Evolutionary conservation across 805 yeast species (phyloP).

Genomic region (Cyberlindnera meyerae): DNA sequence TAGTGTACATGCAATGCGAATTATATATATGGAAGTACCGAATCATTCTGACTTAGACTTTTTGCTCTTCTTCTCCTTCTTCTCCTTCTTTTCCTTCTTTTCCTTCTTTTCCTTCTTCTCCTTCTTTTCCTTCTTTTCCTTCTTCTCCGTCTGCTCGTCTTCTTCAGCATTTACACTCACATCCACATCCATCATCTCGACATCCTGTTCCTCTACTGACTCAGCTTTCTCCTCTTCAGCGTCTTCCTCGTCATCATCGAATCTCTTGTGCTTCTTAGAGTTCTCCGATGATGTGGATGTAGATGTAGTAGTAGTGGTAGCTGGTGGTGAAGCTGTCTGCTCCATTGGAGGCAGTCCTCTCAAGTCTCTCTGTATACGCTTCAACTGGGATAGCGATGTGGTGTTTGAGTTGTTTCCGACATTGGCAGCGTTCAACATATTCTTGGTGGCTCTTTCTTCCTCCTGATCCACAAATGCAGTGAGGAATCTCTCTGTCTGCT

Average conservation of each 20-base stretch:
- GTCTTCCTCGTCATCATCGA: conserved; percentile 12
- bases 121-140: conserved; percentile 9
- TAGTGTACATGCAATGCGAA: not conserved
- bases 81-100: conserved; percentile 10
- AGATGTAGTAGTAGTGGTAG: not conserved
- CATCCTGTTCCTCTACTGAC: conserved; percentile 2
- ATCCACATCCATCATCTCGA: conserved; percentile 12
- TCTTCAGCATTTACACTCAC: conserved; percentile 1
- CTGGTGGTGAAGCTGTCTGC: conserved; percentile 10
- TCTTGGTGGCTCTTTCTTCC: conserved; percentile 17
- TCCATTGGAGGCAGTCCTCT: conserved; percentile 71
- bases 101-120: conserved; percentile 13
- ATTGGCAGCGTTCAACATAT: conserved; percentile 19
- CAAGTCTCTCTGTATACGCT: conserved; percentile 70
- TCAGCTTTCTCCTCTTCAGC: conserved; percentile 4
- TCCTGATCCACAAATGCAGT: conserved; percentile 36
- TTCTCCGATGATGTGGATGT: not conserved
- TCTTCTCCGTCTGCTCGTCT: conserved; percentile 2
- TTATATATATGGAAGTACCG: not conserved
- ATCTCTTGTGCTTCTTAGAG: conserved; percentile 20
- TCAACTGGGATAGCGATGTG: conserved; percentile 49
- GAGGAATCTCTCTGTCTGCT: conserved; percentile 42
- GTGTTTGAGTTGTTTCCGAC: conserved; percentile 19
- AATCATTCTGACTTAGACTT: not conserved
- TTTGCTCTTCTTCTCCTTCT: conserved; percentile 6